Percentiles rank a stretch among this genome's conserved stretches.
phyloP scores from a whole-genome alignment of 2,329 filamentous ascomycete species.

The Sporothrix mexicana region DNA sequence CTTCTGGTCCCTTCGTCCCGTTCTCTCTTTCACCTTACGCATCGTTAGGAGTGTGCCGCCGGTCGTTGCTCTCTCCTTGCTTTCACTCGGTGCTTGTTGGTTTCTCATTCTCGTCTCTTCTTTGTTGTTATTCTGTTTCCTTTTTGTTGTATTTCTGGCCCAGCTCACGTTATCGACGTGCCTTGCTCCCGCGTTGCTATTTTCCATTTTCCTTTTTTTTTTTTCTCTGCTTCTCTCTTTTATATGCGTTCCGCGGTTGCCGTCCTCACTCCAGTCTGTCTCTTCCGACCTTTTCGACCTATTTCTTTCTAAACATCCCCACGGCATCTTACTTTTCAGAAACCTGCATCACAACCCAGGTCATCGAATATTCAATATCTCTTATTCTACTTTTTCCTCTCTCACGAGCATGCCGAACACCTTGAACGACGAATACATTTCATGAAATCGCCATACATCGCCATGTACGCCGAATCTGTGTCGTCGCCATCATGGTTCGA shows the following conservation, averaged over 20 bases:
- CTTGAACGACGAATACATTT: not conserved
- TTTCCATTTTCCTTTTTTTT: slow-evolving; percentile 11
- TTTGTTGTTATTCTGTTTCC: slow-evolving; percentile 1
- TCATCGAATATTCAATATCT: too few relatives aligned
- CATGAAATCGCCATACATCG: slow-evolving; percentile 32
- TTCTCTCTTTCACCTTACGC: not conserved
- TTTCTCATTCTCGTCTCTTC: slow-evolving; percentile 4
- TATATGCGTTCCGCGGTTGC: not conserved
- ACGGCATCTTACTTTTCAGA: too few relatives aligned
- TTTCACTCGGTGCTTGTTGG: not conserved
- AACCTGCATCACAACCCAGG: too few relatives aligned
- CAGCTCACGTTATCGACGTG: not conserved
- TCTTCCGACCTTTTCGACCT: slow-evolving; percentile 31
- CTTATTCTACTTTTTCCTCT: not conserved
- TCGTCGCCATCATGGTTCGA: slow-evolving; percentile 55
- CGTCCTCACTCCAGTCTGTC: slow-evolving; percentile 10
- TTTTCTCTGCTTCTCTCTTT: not conserved
- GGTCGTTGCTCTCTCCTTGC: slow-evolving; percentile 19
- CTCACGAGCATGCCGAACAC: slow-evolving; percentile 16
- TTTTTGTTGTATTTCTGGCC: not conserved
- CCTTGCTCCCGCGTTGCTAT: slow-evolving; percentile 17
- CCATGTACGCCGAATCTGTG: slow-evolving; percentile 47
- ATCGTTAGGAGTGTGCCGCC: not conserved
- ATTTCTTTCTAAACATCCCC: not conserved
- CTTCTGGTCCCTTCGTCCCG: not conserved